Conservation (phyloP, 2,329 filamentous ascomycete genomes). For the Epichloe festucae region DNA sequence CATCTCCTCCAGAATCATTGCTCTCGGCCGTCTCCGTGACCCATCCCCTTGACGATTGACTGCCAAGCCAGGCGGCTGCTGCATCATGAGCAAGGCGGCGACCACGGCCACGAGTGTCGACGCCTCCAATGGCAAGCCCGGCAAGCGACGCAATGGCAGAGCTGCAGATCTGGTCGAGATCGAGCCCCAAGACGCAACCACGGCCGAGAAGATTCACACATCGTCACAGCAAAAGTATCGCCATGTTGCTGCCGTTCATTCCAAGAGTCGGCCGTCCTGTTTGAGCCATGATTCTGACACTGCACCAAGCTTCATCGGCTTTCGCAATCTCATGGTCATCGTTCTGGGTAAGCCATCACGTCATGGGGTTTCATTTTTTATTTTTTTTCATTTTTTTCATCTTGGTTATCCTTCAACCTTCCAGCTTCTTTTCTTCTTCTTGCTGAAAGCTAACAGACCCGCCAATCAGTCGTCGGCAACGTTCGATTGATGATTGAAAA, state of each 20-base stretch:
- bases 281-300: conserved; percentile 69
- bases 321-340: conserved; percentile 91
- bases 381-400: background rate
- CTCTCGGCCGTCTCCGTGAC: background rate
- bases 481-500: conserved; percentile 93
- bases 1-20: background rate
- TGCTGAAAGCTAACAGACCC: background rate
- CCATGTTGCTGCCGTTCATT: conserved; percentile 82
- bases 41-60: background rate
- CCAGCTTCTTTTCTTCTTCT: too few species aligned
- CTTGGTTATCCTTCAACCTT: background rate
- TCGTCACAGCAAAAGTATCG: conserved; percentile 55
- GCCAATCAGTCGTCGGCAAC: conserved; percentile 69
- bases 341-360: conserved; percentile 54
- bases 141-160: conserved; percentile 11
- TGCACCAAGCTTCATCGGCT: conserved; percentile 78
- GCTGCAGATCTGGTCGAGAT: conserved; percentile 15
- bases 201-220: conserved; percentile 10
- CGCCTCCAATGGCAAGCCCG: conserved; percentile 14
- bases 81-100: conserved; percentile 26
- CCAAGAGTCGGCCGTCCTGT: conserved; percentile 57
- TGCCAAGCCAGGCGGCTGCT: background rate
- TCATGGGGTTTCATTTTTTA: conserved; percentile 7
- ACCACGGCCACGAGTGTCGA: conserved; percentile 26
- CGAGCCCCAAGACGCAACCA: conserved; percentile 13